Base-by-base conservation (phyloP, 805 yeast species). In the Starmera amethionina region DNA sequence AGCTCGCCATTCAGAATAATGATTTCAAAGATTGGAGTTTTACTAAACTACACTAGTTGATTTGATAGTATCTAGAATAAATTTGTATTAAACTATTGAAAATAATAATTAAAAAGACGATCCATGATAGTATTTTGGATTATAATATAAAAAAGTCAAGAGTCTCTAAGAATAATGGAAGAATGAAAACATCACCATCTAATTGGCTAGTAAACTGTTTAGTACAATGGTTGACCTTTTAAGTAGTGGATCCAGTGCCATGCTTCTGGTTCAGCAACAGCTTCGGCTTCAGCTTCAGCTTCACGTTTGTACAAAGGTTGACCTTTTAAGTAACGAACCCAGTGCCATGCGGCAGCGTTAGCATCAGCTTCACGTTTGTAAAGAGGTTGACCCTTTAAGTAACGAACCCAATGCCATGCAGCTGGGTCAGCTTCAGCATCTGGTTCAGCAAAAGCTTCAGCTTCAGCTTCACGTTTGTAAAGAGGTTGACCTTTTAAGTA, bases 311-410 rank as follows among this genome's bases (percentile, higher is more conserved):
- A 22, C 5, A 22, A 22, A 15, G 47, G 46, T 39, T 40, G 43
- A 16, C 50, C 46, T 15, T 42, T 41, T 19, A 34, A 35, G 34
- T 42, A 46, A 6, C 25, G 34, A 33, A 47, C 44, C 53, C 51
- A 51, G n/a, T 32, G 29, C 54, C 54, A 47, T 3, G 57, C 48
- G 13, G 49, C 54, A 28, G 52, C 51, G 8, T 44, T 43, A 30
- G 50, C 48, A 18, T 33, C 29, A 28, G 40, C 36, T n/a, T 41
- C 44, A 27, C 56, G 37, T 44, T 52, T 52, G 38, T 36, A 36
- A 6, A n/a, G n/a, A 19, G 38, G 38, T 10, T n/a, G 14, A 5
- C 38, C 38, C 3, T 10, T 30, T 13, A 18, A 18, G 12, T n/a
- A 30, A 4, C n/a, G 8, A 29, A 32, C 30, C 38, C 38, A 36